Evolutionary conservation across 306 rosid species (phyloP).

Genomic region (Luffa acutangula): DNA sequence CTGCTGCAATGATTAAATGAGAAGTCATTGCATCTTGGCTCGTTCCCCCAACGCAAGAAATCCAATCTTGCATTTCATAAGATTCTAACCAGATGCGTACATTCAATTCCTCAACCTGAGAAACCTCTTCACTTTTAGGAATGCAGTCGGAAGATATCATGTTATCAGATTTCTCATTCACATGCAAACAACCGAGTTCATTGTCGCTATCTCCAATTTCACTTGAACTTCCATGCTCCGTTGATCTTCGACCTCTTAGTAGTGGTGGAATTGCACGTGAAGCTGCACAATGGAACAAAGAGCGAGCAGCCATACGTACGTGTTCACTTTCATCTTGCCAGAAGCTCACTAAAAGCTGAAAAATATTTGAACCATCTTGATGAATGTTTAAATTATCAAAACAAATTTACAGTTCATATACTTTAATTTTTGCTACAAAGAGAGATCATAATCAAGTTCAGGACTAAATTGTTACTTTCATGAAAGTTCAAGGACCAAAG

Average conservation of each 20-base stretch:
- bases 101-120: slow-evolving; percentile 44
- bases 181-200: slow-evolving; percentile 18
- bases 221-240: slow-evolving; percentile 22
- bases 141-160: slow-evolving; percentile 4
- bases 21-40: slow-evolving; percentile 98
- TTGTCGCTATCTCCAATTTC: slow-evolving; percentile 26
- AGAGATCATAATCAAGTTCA: background rate
- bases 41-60: slow-evolving; percentile 93
- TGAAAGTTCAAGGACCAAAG: too few relatives aligned
- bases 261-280: slow-evolving; percentile 80
- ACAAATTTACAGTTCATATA: background rate
- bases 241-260: slow-evolving; percentile 37
- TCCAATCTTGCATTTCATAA: slow-evolving; percentile 96
- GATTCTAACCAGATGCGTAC: slow-evolving; percentile 76
- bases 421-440: background rate
- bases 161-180: slow-evolving; percentile 27
- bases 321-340: slow-evolving; percentile 98
- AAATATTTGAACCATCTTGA: slow-evolving; percentile 10
- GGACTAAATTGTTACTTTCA: too few relatives aligned
- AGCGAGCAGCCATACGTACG: slow-evolving; percentile 94
- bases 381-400: background rate
- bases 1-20: slow-evolving; percentile 89
- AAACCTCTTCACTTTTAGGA: slow-evolving; percentile 21
- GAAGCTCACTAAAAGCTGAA: slow-evolving; percentile 90
- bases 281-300: slow-evolving; percentile 94